These are phyloP conservation scores for Colletotrichum sp. DNA, from an alignment of 2,329 filamentous ascomycete genomes.

Conservation along the genomic window DNA sequence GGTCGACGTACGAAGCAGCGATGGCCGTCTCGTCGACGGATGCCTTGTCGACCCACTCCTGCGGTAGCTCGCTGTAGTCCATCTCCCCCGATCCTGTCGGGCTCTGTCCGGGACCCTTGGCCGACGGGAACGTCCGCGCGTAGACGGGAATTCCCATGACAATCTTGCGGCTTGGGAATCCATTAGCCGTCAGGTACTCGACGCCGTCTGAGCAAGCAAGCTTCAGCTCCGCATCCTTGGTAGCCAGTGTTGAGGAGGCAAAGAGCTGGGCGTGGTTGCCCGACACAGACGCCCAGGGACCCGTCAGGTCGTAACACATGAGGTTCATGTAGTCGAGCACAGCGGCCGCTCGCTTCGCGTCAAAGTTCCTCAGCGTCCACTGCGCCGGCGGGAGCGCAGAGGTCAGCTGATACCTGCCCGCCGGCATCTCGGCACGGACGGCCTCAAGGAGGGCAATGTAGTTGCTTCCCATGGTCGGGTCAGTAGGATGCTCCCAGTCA, in stretches of 20 bases:
- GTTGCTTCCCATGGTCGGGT: constrained; percentile 57
- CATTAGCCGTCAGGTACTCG: constrained; percentile 55
- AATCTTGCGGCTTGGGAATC: constrained; percentile 62
- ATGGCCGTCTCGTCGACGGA: constrained; percentile 54
- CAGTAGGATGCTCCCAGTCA: constrained; percentile 46
- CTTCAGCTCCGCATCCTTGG: constrained; percentile 30
- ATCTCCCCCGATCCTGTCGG: constrained; percentile 57
- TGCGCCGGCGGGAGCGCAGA: constrained; percentile 67
- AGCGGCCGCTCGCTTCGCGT: constrained; percentile 53
- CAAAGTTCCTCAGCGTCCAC: constrained; percentile 66
- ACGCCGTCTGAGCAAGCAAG: constrained; percentile 61
- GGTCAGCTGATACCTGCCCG: constrained; percentile 61
- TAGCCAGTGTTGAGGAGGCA: constrained; percentile 25
- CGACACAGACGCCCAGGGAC: constrained; percentile 63
- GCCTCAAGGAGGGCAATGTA: constrained; percentile 61
- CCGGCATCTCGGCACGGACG: constrained; percentile 59
- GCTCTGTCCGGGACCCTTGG: constrained; percentile 56
- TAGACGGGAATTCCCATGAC: constrained; percentile 69
- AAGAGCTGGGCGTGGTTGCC: constrained; percentile 71
- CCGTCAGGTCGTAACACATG: constrained; percentile 73
- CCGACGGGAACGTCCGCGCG: constrained; percentile 64
- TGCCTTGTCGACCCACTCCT: constrained; percentile 45
- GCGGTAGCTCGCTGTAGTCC: constrained; percentile 67
- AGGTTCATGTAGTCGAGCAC: constrained; percentile 68
- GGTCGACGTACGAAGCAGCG: constrained; percentile 62